Evolutionary conservation across 306 rosid species (phyloP), one percentile per base, ranked within the genome.

Genomic region (Vigna trinervia): DNA sequence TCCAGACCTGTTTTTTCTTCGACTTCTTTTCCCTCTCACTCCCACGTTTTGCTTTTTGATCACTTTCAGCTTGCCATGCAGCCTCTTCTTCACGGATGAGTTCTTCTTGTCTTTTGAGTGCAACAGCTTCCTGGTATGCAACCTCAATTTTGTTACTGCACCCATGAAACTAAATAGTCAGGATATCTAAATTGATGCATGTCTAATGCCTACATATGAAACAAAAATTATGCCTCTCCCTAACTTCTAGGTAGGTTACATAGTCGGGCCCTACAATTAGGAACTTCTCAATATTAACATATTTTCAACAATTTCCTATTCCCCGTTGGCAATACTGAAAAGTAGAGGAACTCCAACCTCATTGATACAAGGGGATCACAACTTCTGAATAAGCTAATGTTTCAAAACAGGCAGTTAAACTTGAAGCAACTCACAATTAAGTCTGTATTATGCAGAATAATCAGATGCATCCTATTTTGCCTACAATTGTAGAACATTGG

Each of bases 51-150:
- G 90, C 87, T 87, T 89, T 96, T 84, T 82, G 98, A 63, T 91
- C 97, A 51, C 86, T 88, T 86, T 93, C 99, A 79, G 97, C 99
- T 74, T 54, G 94, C 91, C 98, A 86, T 9, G 98, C 97, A 50
- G 96, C 98, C 87, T 96, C 99, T 88, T 96, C 99, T 87, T 96
- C 99, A 50, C 98, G 99, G 71, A 96, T 96, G 82, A 96, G 98
- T 73, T 96, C 99, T 84, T 96, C 99, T 80, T 96, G 99, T 88
- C 98, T 93, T 90, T 89, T 89, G 58, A 96, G 88, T 64, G 99
- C 98, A 84, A 96, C 96, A 82, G 98, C 95, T 83, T 96, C 99
- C 92, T 93, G 99, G 78, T 96, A 93, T 74, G 98, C 96, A 84
- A 91, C 99, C 86, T 96, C 99, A 80, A 92, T 88, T 85, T 91